Evolutionary conservation across 1,139 yeast genomes (phyloP).

Genomic region (Ogataea hybrid): DNA sequence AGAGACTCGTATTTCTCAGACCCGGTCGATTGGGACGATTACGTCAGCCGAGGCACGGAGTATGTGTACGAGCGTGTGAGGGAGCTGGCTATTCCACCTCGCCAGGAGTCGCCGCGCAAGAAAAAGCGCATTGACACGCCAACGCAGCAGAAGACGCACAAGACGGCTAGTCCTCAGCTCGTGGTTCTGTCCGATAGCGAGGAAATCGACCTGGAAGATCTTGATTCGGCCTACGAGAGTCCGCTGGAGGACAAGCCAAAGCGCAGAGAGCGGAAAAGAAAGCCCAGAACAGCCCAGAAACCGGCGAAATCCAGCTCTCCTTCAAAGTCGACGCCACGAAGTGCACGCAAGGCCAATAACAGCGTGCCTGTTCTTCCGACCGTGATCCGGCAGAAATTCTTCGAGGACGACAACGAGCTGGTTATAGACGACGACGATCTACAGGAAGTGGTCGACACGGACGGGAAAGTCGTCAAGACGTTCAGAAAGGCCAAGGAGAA

Average conservation of each 20-base stretch:
- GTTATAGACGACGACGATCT: constrained; percentile 18
- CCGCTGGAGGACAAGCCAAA: not conserved
- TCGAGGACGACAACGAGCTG: constrained; percentile 22
- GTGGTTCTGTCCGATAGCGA: not conserved
- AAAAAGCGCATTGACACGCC: not conserved
- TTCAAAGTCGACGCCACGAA: not conserved
- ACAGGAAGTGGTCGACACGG: constrained; percentile 12
- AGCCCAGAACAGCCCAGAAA: not conserved
- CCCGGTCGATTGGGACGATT: constrained; percentile 35
- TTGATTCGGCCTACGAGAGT: constrained; percentile 3
- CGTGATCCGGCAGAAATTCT: constrained; percentile 16
- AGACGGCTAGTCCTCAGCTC: not conserved
- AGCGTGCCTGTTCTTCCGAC: constrained; percentile 18
- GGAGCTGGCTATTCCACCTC: constrained; percentile 32
- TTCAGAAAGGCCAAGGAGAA: constrained; percentile 56
- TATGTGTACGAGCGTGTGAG: constrained; percentile 34
- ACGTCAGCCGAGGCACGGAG: constrained; percentile 30
- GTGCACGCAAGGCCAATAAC: constrained; percentile 3
- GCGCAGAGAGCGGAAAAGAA: not conserved
- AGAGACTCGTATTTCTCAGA: constrained; percentile 34
- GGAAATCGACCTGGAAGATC: constrained; percentile 4
- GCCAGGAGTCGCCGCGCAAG: constrained; percentile 16
- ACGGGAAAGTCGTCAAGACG: constrained; percentile 25
- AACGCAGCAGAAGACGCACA: not conserved
- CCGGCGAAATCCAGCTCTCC: not conserved